These are phyloP conservation scores for Quercus lobata DNA, from an alignment of 331 rosid species.

Conservation along the genomic window DNA sequence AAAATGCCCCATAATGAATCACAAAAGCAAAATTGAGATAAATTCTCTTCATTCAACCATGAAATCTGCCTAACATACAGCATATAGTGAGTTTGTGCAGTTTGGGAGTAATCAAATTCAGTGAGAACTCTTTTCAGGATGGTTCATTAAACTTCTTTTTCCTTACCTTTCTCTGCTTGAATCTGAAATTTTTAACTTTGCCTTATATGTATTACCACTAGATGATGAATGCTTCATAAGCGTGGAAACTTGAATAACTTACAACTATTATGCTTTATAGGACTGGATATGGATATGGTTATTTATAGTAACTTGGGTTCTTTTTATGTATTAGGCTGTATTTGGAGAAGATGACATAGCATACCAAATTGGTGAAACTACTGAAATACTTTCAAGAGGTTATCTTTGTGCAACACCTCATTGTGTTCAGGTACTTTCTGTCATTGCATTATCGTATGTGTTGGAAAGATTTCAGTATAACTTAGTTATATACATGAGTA, in stretches of 20 bases:
- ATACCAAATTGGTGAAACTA: constrained; percentile 93
- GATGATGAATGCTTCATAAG: not conserved
- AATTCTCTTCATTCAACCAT: not conserved
- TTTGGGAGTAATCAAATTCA: not conserved
- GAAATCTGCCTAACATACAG: not conserved
- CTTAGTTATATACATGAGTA: not conserved
- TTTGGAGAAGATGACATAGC: constrained; percentile 85
- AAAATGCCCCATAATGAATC: no score
- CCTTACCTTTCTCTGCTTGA: not conserved
- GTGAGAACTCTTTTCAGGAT: not conserved
- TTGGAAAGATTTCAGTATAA: not conserved
- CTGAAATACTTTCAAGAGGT: constrained; percentile 86
- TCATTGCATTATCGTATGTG: not conserved
- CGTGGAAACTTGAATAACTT: not conserved
- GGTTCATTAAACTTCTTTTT: not conserved
- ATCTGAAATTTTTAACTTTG: not conserved
- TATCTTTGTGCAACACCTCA: constrained; percentile 97
- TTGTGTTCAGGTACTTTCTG: constrained; percentile 71
- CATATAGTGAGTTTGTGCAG: not conserved
- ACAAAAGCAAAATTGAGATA: no score
- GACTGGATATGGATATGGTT: not conserved
- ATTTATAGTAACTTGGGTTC: not conserved
- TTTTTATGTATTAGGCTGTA: constrained; percentile 49
- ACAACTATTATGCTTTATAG: not conserved
- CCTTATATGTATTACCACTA: not conserved